Conservation (phyloP, 1,284 basidiomycete genomes). For the Heterobasidion annosum region DNA sequence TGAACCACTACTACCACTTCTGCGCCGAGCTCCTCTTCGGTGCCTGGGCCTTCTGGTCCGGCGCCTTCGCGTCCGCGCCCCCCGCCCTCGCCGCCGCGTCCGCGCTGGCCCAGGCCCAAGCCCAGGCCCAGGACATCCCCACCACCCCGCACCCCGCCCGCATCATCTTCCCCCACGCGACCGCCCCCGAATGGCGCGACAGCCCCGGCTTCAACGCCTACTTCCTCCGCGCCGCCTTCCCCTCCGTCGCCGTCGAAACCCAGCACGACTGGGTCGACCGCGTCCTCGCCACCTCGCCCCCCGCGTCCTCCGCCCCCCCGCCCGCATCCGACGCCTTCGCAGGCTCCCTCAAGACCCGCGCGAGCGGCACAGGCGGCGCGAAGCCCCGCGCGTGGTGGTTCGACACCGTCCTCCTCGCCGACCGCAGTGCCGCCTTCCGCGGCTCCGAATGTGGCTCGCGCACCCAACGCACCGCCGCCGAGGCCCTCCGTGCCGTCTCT, state of each 20-base stretch:
- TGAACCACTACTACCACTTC: slow-evolving; percentile 78
- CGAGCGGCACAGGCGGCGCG: slow-evolving; percentile 9
- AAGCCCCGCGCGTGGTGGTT: slow-evolving; percentile 39
- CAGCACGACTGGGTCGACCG: slow-evolving; percentile 65
- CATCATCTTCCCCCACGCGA: slow-evolving; percentile 57
- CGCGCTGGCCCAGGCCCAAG: neutral
- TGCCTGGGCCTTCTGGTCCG: slow-evolving; percentile 63
- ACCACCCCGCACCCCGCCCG: slow-evolving; percentile 46
- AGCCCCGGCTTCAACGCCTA: slow-evolving; percentile 65
- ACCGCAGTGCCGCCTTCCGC: slow-evolving; percentile 68
- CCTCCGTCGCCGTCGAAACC: slow-evolving; percentile 61
- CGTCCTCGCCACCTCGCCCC: slow-evolving; percentile 22
- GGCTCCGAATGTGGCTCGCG: slow-evolving; percentile 49
- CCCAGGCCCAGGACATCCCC: slow-evolving; percentile 7
- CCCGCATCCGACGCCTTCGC: slow-evolving; percentile 10
- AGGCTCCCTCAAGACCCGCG: neutral
- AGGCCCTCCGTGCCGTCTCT: slow-evolving; percentile 26
- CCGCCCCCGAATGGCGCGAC: slow-evolving; percentile 61
- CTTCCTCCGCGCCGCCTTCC: slow-evolving; percentile 70
- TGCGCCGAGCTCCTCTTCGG: slow-evolving; percentile 72
- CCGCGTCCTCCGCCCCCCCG: neutral
- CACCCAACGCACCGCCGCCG: slow-evolving; percentile 63
- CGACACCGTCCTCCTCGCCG: slow-evolving; percentile 54
- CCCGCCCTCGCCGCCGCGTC: slow-evolving; percentile 5
- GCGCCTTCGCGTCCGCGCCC: slow-evolving; percentile 26